These are phyloP conservation scores for Capsella bursapastoris DNA, from an alignment of 345 rosid species.

Conservation along the genomic window DNA sequence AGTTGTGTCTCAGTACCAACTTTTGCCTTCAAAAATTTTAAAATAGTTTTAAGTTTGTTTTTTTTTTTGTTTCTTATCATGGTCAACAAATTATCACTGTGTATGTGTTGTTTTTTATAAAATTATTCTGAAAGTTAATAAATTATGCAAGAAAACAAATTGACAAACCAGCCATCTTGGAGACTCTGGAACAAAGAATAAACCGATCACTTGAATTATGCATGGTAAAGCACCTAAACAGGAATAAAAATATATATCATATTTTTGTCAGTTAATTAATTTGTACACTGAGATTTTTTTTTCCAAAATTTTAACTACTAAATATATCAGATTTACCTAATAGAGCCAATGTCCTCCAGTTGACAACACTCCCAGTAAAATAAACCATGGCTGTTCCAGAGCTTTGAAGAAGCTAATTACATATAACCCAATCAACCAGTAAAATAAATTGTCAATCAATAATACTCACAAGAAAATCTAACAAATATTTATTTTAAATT, in stretches of 20 bases:
- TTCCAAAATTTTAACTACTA: neutral
- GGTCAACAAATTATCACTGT: too few relatives aligned
- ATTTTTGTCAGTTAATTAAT: neutral
- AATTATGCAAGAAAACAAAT: neutral
- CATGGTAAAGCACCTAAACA: constrained; percentile 50
- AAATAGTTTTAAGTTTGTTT: neutral
- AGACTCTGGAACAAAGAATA: constrained; percentile 62
- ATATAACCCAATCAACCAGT: too few relatives aligned
- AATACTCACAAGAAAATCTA: constrained; percentile 1
- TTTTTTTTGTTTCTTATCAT: too few relatives aligned
- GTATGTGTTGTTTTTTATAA: too few relatives aligned
- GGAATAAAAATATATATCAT: neutral
- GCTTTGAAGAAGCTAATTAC: constrained; percentile 34
- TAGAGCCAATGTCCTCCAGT: constrained; percentile 44
- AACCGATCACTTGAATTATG: constrained; percentile 46
- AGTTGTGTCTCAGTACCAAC: constrained; percentile 52
- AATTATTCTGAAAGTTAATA: neutral
- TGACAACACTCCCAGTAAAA: constrained; percentile 40
- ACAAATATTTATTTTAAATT: neutral
- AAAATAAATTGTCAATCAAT: too few relatives aligned
- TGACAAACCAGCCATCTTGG: constrained; percentile 62
- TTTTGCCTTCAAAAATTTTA: constrained; percentile 48
- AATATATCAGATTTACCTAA: constrained; percentile 29
- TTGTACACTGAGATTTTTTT: neutral
- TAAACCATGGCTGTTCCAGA: constrained; percentile 39